Base-by-base conservation (phyloP, 2,329 filamentous ascomycete species). In the Aspergillus pseudoglaucus region DNA sequence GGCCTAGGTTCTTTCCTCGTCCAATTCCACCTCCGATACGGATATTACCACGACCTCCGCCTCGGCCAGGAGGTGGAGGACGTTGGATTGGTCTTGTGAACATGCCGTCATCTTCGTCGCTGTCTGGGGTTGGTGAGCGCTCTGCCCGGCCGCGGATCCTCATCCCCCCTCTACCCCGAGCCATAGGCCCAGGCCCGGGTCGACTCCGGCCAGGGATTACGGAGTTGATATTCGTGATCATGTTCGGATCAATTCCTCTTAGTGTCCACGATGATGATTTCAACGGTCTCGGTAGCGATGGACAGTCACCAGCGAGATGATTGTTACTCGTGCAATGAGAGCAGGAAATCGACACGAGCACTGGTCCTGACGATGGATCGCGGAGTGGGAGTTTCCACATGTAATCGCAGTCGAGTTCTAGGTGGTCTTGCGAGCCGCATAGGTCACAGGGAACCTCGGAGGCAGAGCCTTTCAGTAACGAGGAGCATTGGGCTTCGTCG, bases 401-500 rank as follows among this genome's bases (percentile, higher is more conserved):
- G 42, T 75, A 69, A 46, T 78, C 75, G 61, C 85, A 88, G 2
- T 76, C 66, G 10, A 70, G 61, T 59, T 88, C 85, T 7, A 75
- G 55, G 56, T 89, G 85, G 7, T 75, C 70, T 3, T 59, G 53
- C 6, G 75, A 75, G 35, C 69, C 69, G 63, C 85, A 89, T 30
- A 82, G 70, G 9, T 79, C 78, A 61, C 85, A 89, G 2, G 76
- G 74, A 42, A 77, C 68, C 18, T 72, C 67, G n/a, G 54, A 47
- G 22, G 74, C 73, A 47, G 83, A 80, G 14, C 74, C 73, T 52
- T 75, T 75, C 14, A 86, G 71, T 51, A 81, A 80, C 52, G 84
- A 80, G 2, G 65, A 57, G 59, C 85, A 88, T 6, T 67, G 55
- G 1, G 51, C 56, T 15, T 67, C 64, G 44, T 59, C 56, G 58